Evolutionary conservation across 1,284 basidiomycete species (phyloP), one percentile per base, ranked within the genome.

Genomic region (Irpex sp.): DNA sequence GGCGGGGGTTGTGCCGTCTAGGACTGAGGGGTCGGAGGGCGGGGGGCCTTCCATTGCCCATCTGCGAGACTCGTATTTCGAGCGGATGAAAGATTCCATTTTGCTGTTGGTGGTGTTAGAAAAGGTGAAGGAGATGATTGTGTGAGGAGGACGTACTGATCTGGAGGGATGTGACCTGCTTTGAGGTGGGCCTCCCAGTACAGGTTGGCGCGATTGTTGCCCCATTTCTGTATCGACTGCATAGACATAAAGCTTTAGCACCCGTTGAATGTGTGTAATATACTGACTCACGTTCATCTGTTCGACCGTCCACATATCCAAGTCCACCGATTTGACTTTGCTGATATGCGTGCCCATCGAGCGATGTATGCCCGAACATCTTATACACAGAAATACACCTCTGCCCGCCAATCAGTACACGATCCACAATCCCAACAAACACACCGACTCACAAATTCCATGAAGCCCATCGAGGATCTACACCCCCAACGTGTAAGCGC

Each of bases 111-210:
- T 17, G 2, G 50, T 17, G 37, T 36, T 31, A 17, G 11, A 17
- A 54, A 21, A 57, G 43, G 63, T 56, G 33, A 21, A 17, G 43
- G 37, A 7, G 37, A 62, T 57, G n/a, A 21, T 33, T 59, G 5
- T 6, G 31, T 33, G 31, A 33, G 31, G 31, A 9, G 50, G 43
- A 26, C 94, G 74, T 71, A 97, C 95, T 98, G 96, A 69, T 99
- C 97, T 19, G 94, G 92, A 37, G 97, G 97, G 39, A 93, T 73
- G 74, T 99, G 97, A 0, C 97, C 97, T 9, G 88, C 77, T 75
- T 95, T 96, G 61, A 99, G 81, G 78, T 98, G 95, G 3, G 94
- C 92, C 74, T 99, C 97, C 97, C 97, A 99, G 78, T 98, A 99
- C 7, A 93, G 68, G 76, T 99, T 99, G 7, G 94, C 95, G 7